A percentile compares a stretch with the other conserved stretches of the same genome.
phyloP scores from a whole-genome alignment of 2,329 filamentous ascomycete species.

The Fusarium multiceps region DNA sequence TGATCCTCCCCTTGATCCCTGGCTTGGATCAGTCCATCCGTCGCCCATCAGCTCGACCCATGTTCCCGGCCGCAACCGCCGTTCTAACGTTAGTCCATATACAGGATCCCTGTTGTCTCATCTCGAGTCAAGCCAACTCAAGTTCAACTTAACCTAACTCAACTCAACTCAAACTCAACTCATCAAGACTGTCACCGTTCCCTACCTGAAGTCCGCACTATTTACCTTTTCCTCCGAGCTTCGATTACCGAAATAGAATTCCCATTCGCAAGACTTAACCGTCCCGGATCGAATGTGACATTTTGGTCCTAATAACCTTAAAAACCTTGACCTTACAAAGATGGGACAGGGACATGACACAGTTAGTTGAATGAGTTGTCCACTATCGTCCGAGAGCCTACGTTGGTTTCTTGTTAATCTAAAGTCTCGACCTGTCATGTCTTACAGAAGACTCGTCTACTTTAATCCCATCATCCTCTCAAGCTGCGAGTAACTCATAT shows the following conservation, averaged over 20 bases:
- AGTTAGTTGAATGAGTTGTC: neutral
- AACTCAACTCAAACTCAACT: neutral
- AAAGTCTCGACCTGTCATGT: neutral
- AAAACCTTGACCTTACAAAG: neutral
- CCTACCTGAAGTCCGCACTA: slow-evolving; percentile 6
- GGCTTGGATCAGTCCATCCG: slow-evolving; percentile 38
- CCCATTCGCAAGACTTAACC: slow-evolving; percentile 1
- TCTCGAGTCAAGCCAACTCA: neutral
- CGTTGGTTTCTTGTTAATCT: neutral
- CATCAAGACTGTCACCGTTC: slow-evolving; percentile 18
- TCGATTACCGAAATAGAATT: slow-evolving; percentile 34
- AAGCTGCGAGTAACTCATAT: neutral
- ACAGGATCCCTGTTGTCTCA: slow-evolving; percentile 2
- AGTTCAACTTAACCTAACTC: neutral
- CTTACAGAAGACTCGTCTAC: neutral
- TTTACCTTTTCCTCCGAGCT: slow-evolving; percentile 2
- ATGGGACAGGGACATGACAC: neutral
- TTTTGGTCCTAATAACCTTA: slow-evolving; percentile 1
- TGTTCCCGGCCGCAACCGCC: slow-evolving; percentile 20
- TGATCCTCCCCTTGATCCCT: slow-evolving; percentile 19
- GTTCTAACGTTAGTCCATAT: neutral
- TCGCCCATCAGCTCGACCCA: slow-evolving; percentile 9
- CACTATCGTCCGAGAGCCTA: neutral
- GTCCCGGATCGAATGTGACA: neutral
- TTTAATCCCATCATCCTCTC: neutral